A percentile compares a stretch with the other conserved stretches of the same genome.
Evolutionary conservation across 495 filamentous ascomycete genomes (phyloP).

Genomic region (Tetracladium marchalianum): DNA sequence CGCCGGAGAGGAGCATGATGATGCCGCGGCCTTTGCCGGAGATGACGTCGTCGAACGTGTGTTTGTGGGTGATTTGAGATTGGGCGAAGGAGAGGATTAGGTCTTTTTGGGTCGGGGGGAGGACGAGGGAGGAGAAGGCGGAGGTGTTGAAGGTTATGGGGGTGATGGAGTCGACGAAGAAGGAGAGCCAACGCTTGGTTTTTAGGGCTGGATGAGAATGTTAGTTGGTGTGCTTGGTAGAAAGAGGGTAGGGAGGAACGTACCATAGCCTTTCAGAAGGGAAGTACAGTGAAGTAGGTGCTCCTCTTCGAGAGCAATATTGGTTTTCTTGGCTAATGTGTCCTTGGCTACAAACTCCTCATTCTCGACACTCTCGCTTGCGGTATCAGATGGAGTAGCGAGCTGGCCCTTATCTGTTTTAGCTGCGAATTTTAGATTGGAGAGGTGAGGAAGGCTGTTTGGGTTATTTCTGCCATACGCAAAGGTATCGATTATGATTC

Average conservation of each 20-base stretch:
- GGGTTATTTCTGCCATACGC: conserved; percentile 80
- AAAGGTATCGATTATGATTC: conserved; percentile 80
- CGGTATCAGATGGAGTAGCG: conserved; percentile 30
- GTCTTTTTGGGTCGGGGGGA: conserved; percentile 61
- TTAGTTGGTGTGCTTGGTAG: too few species aligned
- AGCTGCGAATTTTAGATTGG: conserved; percentile 21
- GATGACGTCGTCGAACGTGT: conserved; percentile 74
- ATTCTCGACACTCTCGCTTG: too few species aligned
- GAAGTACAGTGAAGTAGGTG: conserved; percentile 16
- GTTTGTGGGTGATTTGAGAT: conserved; percentile 62
- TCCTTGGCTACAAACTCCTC: too few species aligned
- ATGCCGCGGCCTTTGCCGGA: conserved; percentile 67
- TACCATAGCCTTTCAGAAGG: conserved; percentile 65
- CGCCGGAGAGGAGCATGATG: conserved; percentile 65
- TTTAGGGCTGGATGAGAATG: too few species aligned
- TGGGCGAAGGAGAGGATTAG: conserved; percentile 71
- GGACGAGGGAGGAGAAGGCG: conserved; percentile 64
- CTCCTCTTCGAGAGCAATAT: background rate
- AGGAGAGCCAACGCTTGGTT: conserved; percentile 84
- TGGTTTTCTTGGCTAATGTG: too few species aligned
- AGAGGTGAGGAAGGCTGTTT: conserved; percentile 24
- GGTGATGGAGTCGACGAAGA: conserved; percentile 65
- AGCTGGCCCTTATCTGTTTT: conserved; percentile 39
- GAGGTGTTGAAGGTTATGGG: conserved; percentile 70
- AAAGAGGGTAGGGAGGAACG: too few species aligned